Percentiles rank a stretch among this genome's conserved stretches.
phyloP scores from a whole-genome alignment of 768 basidiomycete genomes.

The Suillus americanus region DNA sequence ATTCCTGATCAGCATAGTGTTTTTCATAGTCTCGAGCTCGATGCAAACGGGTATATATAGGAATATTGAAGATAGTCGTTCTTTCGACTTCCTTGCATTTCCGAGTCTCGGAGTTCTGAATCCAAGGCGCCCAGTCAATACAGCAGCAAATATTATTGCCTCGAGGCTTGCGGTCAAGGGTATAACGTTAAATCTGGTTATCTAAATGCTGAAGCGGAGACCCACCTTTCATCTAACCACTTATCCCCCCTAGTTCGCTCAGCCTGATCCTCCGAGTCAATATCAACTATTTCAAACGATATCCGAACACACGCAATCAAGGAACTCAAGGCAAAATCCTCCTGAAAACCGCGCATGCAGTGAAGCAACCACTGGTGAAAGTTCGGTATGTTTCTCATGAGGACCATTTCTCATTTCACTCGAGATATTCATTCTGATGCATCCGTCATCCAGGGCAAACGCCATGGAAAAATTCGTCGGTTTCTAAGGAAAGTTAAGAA shows the following conservation, averaged over 20 bases:
- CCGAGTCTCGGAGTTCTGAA: too few relatives aligned
- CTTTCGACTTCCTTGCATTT: too few relatives aligned
- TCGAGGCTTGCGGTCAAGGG: not conserved
- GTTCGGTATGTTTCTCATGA: not conserved
- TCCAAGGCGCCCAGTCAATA: too few relatives aligned
- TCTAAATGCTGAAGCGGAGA: not conserved
- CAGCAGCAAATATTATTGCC: not conserved
- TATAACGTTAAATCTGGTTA: not conserved
- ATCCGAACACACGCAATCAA: not conserved
- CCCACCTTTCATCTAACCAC: not conserved
- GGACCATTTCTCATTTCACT: not conserved
- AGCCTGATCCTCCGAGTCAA: not conserved
- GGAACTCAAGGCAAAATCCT: not conserved
- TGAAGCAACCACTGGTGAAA: too few relatives aligned
- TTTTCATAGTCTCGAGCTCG: too few relatives aligned
- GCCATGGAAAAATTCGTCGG: not conserved
- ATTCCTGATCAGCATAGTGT: too few relatives aligned
- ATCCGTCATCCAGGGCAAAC: not conserved
- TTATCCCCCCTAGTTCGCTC: not conserved
- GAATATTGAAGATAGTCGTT: too few relatives aligned
- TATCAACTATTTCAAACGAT: not conserved
- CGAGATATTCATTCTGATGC: not conserved
- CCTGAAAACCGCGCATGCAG: not conserved
- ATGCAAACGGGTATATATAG: rapidly evolving
- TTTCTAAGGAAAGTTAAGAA: not conserved